phyloP scores from a whole-genome alignment of 257 asterid genomes.

The Solanum okadae region DNA sequence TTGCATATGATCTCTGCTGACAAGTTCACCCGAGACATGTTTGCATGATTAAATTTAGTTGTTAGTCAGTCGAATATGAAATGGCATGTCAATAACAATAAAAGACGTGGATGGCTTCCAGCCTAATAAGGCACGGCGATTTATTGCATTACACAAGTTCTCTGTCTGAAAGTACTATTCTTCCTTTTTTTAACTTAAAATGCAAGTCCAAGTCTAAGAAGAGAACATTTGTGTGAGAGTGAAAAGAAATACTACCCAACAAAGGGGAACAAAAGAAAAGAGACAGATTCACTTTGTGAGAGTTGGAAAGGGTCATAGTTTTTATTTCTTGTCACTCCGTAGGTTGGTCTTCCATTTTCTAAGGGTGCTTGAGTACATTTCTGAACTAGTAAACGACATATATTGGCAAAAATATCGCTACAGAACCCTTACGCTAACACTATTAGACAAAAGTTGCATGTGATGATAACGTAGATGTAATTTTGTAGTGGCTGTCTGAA shows the following conservation, averaged over 20 bases:
- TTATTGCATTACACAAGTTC: not conserved
- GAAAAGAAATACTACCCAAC: not conserved
- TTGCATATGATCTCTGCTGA: not conserved
- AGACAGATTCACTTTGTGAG: not conserved
- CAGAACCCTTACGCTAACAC: not conserved
- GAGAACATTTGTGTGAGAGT: not conserved
- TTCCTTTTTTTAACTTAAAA: not conserved
- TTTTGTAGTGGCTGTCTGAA: not conserved
- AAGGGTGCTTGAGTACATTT: not conserved
- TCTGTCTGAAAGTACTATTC: not conserved
- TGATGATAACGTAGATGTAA: not conserved
- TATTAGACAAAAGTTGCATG: not conserved
- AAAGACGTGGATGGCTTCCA: not conserved
- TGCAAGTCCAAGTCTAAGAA: not conserved
- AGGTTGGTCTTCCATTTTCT: not conserved
- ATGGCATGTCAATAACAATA: not conserved
- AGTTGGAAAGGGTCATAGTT: not conserved
- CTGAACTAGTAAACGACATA: not conserved
- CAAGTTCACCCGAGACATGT: not conserved
- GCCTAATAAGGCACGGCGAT: not conserved
- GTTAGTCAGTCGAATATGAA: not conserved
- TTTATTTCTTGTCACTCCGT: not conserved
- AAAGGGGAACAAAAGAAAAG: not conserved
- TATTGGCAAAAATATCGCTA: not conserved
- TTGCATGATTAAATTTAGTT: not conserved